Evolutionary conservation across 805 yeast species (phyloP).

Genomic region (Saturnispora kantuleensis): DNA sequence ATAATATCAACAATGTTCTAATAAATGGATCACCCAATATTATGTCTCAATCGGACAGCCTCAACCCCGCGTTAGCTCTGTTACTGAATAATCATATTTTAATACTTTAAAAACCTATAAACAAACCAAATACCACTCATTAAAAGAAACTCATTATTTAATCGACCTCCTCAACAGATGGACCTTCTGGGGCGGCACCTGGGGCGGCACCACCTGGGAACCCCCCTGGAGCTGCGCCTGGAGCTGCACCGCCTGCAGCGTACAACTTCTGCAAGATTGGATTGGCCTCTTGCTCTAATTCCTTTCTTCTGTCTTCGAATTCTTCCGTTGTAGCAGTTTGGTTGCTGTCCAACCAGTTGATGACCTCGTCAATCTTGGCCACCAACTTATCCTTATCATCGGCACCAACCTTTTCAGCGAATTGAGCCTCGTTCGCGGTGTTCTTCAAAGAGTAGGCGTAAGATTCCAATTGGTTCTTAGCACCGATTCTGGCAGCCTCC

Average conservation of each 20-base stretch:
- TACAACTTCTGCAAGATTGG: slow-evolving; percentile 96
- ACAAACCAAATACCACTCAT: not conserved
- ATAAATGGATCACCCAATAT: not conserved
- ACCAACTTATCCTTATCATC: slow-evolving; percentile 48
- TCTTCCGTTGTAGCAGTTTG: slow-evolving; percentile 91
- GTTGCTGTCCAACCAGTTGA: slow-evolving; percentile 87
- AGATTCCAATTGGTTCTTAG: slow-evolving; percentile 97
- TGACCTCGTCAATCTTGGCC: slow-evolving; percentile 67
- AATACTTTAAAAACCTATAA: not conserved
- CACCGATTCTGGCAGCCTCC: slow-evolving; percentile 98
- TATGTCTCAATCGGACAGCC: too few species aligned
- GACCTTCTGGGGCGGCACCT: slow-evolving; percentile 33
- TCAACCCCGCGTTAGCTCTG: too few species aligned
- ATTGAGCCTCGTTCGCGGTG: slow-evolving; percentile 95
- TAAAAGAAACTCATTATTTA: slow-evolving; percentile 24
- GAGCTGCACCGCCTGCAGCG: slow-evolving; percentile 85
- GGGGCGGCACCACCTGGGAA: slow-evolving; percentile 29
- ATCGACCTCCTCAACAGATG: slow-evolving; percentile 78
- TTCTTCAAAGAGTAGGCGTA: slow-evolving; percentile 93
- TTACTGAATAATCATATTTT: not conserved
- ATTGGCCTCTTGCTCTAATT: slow-evolving; percentile 88
- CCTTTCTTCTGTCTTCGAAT: slow-evolving; percentile 89
- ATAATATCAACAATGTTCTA: not conserved
- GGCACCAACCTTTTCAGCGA: slow-evolving; percentile 30
- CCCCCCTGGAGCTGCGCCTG: slow-evolving; percentile 35